A percentile compares a stretch with the other conserved stretches of the same genome.
phyloP scores from a whole-genome alignment of 2,329 filamentous ascomycete species.

The Dactylonectria estremocensis region DNA sequence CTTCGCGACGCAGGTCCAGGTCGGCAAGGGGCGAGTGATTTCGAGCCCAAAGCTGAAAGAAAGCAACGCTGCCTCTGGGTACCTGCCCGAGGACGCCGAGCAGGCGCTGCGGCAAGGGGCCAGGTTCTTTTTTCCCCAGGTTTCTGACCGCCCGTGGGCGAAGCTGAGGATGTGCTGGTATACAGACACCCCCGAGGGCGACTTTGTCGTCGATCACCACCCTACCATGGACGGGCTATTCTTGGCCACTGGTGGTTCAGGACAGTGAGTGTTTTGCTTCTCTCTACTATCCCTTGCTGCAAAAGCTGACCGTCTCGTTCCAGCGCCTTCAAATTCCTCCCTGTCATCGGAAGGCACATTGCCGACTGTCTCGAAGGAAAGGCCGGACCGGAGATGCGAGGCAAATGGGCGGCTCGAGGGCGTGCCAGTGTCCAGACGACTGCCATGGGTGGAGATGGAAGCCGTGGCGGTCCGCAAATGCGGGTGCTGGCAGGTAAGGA shows the following conservation, averaged over 20 bases:
- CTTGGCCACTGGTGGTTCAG: conserved; percentile 35
- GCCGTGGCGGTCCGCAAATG: conserved; percentile 32
- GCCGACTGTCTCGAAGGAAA: conserved; percentile 27
- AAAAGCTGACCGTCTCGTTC: neutral
- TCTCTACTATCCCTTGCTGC: neutral
- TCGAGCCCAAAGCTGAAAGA: conserved; percentile 50
- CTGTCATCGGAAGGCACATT: conserved; percentile 29
- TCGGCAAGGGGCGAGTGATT: conserved; percentile 38
- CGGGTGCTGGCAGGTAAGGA: conserved; percentile 18
- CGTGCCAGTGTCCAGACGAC: neutral
- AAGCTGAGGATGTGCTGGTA: conserved; percentile 35
- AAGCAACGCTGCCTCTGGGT: conserved; percentile 58
- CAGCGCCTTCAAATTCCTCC: conserved; percentile 42
- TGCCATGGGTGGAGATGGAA: conserved; percentile 33
- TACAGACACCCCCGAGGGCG: conserved; percentile 32
- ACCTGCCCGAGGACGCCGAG: conserved; percentile 65
- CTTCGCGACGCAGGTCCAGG: conserved; percentile 56
- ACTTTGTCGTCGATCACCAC: conserved; percentile 37
- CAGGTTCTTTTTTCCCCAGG: conserved; percentile 65
- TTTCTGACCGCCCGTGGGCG: conserved; percentile 46
- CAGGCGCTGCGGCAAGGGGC: conserved; percentile 65
- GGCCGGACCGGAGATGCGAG: conserved; percentile 14
- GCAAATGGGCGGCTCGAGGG: conserved; percentile 28
- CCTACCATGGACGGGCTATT: conserved; percentile 26
- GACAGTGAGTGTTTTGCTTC: conserved; percentile 26